Evolutionary conservation across 78 protist species (phyloP).

Genomic region (Planoprotostelium fungivorum): DNA sequence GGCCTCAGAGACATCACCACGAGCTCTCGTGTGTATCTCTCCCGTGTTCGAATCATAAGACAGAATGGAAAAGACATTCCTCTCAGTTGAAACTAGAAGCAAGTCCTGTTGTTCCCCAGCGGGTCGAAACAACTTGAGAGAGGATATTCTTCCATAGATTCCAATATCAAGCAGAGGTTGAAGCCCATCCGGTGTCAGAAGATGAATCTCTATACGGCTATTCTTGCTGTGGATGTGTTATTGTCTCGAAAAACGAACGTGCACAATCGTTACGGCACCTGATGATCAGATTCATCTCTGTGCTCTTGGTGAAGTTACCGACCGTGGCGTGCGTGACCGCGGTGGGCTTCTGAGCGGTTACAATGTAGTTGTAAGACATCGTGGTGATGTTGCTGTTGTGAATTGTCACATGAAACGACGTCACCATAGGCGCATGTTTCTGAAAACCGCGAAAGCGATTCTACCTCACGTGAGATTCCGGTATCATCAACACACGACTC

Average conservation of each 20-base stretch:
- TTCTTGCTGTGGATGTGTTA: constrained; percentile 13
- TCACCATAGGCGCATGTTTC: too few species aligned
- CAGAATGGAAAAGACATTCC: constrained; percentile 53
- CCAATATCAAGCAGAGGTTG: constrained; percentile 60
- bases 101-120: constrained; percentile 32
- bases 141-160: constrained; percentile 68
- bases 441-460: too few species aligned
- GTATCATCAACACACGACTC: too few species aligned
- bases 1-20: constrained; percentile 58
- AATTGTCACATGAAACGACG: too few species aligned
- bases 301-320: constrained; percentile 65
- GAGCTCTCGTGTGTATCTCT: constrained; percentile 64
- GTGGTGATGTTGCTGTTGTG: too few species aligned
- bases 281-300: constrained; percentile 68
- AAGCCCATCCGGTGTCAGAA: constrained; percentile 53
- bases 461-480: too few species aligned
- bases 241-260: not conserved
- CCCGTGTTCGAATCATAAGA: constrained; percentile 26
- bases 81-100: constrained; percentile 66
- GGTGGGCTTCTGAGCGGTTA: constrained; percentile 80
- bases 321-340: constrained; percentile 58
- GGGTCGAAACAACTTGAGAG: constrained; percentile 24
- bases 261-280: constrained; percentile 9
- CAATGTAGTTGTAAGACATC: constrained; percentile 63
- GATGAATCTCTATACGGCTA: constrained; percentile 64